Conservation (phyloP, 352 stramenopile species). For the Globisporangium rhizosaccharum region DNA sequence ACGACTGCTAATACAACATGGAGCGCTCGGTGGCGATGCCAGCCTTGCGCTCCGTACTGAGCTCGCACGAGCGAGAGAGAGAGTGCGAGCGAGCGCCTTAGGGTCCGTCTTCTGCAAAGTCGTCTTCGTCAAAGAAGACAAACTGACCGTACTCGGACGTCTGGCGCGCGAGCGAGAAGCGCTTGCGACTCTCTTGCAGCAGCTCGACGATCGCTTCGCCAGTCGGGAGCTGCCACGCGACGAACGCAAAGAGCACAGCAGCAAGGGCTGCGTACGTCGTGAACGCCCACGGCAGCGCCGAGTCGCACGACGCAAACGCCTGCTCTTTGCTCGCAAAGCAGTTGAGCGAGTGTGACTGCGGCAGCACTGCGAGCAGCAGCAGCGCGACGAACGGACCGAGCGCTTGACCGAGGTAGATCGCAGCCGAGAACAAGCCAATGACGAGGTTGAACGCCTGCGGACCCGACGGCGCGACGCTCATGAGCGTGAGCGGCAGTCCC, state of each 20-base stretch:
- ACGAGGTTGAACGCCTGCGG: slow-evolving; percentile 51
- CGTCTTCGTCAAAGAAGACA: slow-evolving; percentile 68
- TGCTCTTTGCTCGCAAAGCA: slow-evolving; percentile 24
- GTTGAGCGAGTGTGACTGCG: slow-evolving; percentile 30
- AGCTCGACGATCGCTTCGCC: slow-evolving; percentile 26
- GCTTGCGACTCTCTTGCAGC: slow-evolving; percentile 29
- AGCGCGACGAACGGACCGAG: slow-evolving; percentile 54
- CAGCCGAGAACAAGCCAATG: slow-evolving; percentile 59
- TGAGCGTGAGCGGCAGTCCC: slow-evolving; percentile 51
- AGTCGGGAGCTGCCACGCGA: slow-evolving; percentile 28
- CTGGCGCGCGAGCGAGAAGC: slow-evolving; percentile 45
- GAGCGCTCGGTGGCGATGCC: too few relatives aligned
- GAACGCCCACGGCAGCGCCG: slow-evolving; percentile 62
- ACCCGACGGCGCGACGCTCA: slow-evolving; percentile 33
- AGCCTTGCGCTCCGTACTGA: too few relatives aligned
- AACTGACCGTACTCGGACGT: slow-evolving; percentile 72
- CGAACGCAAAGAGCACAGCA: slow-evolving; percentile 23
- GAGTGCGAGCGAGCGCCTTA: too few relatives aligned
- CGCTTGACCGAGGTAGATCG: slow-evolving; percentile 64
- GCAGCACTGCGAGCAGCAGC: slow-evolving; percentile 42
- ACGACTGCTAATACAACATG: too few relatives aligned
- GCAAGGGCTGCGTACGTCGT: slow-evolving; percentile 39
- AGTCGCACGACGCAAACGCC: slow-evolving; percentile 28
- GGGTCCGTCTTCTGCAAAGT: slow-evolving; percentile 18
- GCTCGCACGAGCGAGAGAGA: too few relatives aligned